Conservation (phyloP, 129 eudicot genomes). For the sunflower (Helianthus annuus) region HanXRQr2.0-SUNRISE NC_035449.2:72090557-72091056, state of each 20-base stretch:
- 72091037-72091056: background rate
- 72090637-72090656: background rate
- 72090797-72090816: background rate
- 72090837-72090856: background rate
- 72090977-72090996: conserved; percentile 92
- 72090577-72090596: background rate
- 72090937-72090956: conserved; percentile 88
- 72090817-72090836: background rate
- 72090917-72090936: conserved; percentile 81
- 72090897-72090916: conserved; percentile 66
- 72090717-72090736: background rate
- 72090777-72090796: background rate
- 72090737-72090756: background rate
- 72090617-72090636: background rate
- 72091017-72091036: background rate
- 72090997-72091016: conserved; percentile 47
- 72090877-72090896: background rate
- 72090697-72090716: background rate
- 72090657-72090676: background rate
- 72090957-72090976: conserved; percentile 95
- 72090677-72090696: background rate
- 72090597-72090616: background rate
- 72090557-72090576: background rate
- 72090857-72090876: background rate
- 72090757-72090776: background rate